phyloP scores from a whole-genome alignment of 1,139 yeast species.

The Pichia sp. region DNA sequence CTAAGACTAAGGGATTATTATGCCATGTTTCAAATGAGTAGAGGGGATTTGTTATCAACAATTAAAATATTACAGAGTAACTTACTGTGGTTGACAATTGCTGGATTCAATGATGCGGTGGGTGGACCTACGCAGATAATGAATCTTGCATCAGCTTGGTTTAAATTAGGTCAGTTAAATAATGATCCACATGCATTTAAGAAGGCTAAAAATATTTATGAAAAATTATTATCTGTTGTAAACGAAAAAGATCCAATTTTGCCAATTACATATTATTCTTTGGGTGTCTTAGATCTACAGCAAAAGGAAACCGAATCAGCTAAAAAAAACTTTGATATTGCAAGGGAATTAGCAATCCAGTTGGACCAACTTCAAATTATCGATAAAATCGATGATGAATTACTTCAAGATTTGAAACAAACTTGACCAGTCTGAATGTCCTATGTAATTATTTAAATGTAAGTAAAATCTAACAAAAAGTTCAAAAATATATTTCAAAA shows the following conservation, averaged over 20 bases:
- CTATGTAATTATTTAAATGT: too few relatives aligned
- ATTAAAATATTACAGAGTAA: constrained; percentile 16
- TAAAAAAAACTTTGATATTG: constrained; percentile 56
- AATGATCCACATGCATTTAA: constrained; percentile 13
- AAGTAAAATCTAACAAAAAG: too few relatives aligned
- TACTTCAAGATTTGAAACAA: background rate
- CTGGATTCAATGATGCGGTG: constrained; percentile 15
- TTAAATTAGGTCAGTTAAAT: constrained; percentile 17
- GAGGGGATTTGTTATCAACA: constrained; percentile 13
- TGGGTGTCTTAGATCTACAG: constrained; percentile 73
- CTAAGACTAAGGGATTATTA: constrained; percentile 25
- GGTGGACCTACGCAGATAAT: constrained; percentile 21
- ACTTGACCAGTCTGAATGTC: too few relatives aligned
- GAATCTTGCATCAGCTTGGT: constrained; percentile 27
- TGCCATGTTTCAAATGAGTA: constrained; percentile 24
- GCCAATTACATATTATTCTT: constrained; percentile 77
- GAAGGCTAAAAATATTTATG: constrained; percentile 19
- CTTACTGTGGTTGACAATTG: constrained; percentile 14
- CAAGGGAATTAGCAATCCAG: constrained; percentile 64
- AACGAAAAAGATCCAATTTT: constrained; percentile 43
- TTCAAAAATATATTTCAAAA: background rate
- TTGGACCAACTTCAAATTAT: constrained; percentile 61
- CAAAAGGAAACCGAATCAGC: constrained; percentile 51
- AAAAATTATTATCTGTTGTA: constrained; percentile 15
- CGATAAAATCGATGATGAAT: constrained; percentile 49